Base-by-base conservation (phyloP, 2,329 filamentous ascomycete species). In the Aureobasidium sp. region DNA sequence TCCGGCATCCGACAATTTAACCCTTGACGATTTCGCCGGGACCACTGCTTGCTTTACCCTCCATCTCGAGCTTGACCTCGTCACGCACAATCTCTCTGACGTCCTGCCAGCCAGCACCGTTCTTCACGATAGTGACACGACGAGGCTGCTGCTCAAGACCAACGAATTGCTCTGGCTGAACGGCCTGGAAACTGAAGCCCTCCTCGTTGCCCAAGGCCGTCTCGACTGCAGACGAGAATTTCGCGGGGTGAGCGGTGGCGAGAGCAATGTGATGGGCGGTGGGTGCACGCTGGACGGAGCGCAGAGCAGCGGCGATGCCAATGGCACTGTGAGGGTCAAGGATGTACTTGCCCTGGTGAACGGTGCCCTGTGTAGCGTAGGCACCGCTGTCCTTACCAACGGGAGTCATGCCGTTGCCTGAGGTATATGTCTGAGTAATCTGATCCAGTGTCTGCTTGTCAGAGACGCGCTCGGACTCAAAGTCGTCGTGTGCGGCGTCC, bases 311-410 rank as follows among this genome's bases (percentile, higher is more conserved):
- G 16, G 85, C 78, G 34, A 96, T 79, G 53, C 90, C 93, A 40
- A 98, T 86, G 1, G 93, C 89, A 0, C 89, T 84, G 73, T 98
- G 93, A 1, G 93, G 93, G 66, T 98, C 93, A 1, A 97, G 81
- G 37, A 97, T 80, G 71, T 97, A 97, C 55, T 80, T 63, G 38
- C 66, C 66, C 54, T 66, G 62, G 49, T 63, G 56, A 49, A 68
- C 44, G 12, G 68, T 67, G 22, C 67, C 67, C 1, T 63, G 64
- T n/a, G 66, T 68, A 6, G 65, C 60, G 2, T 58, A 57, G 30
- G 55, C 57, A 3, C 56, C 52, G 22, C 56, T 78, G 53, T 70
- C 59, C 63, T 62, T 67, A 55, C 59, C 63, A 30, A 42, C 41
- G 2, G 55, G 74, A 21, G 70, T 37, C 44, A 55, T 48, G 21